Evolutionary conservation across 2,329 filamentous ascomycete species (phyloP), one percentile per base, ranked within the genome.

Genomic region (Diaporthe nobilis): DNA sequence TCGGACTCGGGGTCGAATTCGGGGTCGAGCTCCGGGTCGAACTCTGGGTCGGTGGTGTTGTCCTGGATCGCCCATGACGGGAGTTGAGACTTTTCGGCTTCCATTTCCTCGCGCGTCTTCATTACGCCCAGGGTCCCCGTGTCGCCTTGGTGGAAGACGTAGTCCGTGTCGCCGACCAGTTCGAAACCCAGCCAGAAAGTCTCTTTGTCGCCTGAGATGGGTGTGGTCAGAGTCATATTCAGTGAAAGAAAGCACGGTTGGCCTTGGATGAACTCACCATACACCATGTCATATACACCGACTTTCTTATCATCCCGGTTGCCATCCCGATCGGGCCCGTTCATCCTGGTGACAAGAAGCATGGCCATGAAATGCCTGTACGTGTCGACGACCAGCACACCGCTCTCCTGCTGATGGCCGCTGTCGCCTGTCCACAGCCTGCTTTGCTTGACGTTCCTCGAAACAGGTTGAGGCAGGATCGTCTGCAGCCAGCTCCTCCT

Each of bases 101-200:
- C 72, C 58, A 72, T 75, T 75, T 74, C 47, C 34, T 67, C 61
- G 31, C 39, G 63, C 39, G 76, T 61, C 31, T 82, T 80, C 53
- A 83, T 61, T 1, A 79, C 77, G 22, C 84, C 83, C 75, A 85
- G 83, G 51, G 79, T 81, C 12, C 83, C 84, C 5, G 82, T 81
- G 20, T 83, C 82, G 44, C 86, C 86, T 49, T 81, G 80, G 77
- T 87, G 85, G 80, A 87, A 88, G 28, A 83, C 80, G 77, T 87
- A 87, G 34, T 84, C 82, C 10, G 80, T 76, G 73, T 86, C 85
- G 6, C 85, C 86, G 25, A 83, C 84, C 20, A 88, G 82, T 74
- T 87, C 84, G 82, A 85, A 88, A n/a, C 85, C 84, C 4, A 88
- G 82, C 86, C 86, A 88, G 81, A 87, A 88, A 2, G 86, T 88